phyloP scores from a whole-genome alignment of 306 rosid species.

The Pyrus bretschneideri region DNA sequence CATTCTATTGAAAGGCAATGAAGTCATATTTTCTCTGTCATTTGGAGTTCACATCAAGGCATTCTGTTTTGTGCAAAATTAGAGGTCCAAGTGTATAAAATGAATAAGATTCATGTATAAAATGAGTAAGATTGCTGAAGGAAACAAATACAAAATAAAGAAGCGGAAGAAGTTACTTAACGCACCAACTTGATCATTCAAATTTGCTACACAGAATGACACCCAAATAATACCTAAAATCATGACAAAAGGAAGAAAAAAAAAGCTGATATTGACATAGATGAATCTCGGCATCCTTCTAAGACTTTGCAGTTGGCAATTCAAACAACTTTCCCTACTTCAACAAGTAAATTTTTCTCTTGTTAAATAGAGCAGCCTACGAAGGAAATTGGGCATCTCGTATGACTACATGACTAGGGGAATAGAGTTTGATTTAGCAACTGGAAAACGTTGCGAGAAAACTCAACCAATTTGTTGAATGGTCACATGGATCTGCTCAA shows the following conservation, averaged over 20 bases:
- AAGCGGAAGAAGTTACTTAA: neutral
- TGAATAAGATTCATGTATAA: neutral
- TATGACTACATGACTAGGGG: neutral
- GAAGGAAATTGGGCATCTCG: neutral
- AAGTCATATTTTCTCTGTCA: neutral
- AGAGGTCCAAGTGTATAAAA: neutral
- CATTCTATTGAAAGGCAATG: slow-evolving; percentile 2
- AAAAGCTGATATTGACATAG: neutral
- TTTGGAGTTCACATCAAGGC: neutral
- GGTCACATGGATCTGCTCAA: neutral
- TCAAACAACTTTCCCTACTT: neutral
- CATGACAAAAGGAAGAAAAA: neutral
- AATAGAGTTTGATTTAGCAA: neutral
- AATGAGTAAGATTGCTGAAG: too few relatives aligned
- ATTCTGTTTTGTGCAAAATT: neutral
- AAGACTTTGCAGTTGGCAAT: slow-evolving; percentile 1
- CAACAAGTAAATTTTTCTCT: neutral
- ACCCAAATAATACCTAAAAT: neutral
- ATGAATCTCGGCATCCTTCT: neutral
- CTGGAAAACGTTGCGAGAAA: neutral
- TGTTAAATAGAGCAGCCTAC: neutral
- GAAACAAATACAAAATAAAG: too few relatives aligned
- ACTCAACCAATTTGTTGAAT: neutral
- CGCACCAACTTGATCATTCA: neutral
- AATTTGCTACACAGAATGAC: neutral